Conservation (phyloP, 2,329 filamentous ascomycete species). For the Penicillium paneum region DNA sequence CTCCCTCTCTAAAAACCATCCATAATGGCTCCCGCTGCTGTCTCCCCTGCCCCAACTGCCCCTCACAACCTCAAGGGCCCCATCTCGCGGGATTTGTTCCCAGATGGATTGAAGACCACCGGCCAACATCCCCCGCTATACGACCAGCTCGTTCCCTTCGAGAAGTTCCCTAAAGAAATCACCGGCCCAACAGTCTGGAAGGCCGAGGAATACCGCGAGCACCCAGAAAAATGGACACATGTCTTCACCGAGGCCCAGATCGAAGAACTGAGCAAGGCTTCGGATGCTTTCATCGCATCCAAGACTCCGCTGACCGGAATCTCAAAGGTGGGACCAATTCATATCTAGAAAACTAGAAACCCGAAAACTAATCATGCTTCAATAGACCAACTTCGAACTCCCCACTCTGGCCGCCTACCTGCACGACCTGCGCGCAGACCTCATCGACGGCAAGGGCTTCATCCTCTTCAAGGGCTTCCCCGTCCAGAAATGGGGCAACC, state of each 20-base stretch:
- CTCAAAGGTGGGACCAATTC: conserved; percentile 47
- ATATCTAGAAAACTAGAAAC: background rate
- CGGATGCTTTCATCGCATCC: conserved; percentile 66
- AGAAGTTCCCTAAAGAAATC: conserved; percentile 68
- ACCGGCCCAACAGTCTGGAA: conserved; percentile 71
- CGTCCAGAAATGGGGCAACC: conserved; percentile 68
- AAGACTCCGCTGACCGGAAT: conserved; percentile 70
- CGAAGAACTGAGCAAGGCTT: conserved; percentile 61
- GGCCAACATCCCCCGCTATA: conserved; percentile 71
- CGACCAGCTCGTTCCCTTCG: conserved; percentile 63
- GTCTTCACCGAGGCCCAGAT: conserved; percentile 65
- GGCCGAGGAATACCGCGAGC: conserved; percentile 59
- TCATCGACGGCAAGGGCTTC: conserved; percentile 84
- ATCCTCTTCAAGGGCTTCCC: conserved; percentile 86
- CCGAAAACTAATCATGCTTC: background rate
- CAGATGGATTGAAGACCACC: conserved; percentile 64
- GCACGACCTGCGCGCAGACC: conserved; percentile 57
- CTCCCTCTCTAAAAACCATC: background rate
- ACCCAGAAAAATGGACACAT: conserved; percentile 70
- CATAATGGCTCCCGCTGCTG: conserved; percentile 42
- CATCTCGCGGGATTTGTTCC: conserved; percentile 53
- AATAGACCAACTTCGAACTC: conserved; percentile 58
- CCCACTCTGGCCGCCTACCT: conserved; percentile 56
- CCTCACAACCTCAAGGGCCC: conserved; percentile 39
- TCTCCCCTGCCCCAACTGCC: conserved; percentile 34